These are phyloP conservation scores for Theileria sp. DNA, from an alignment of 169 alveolate genomes.

Conservation along the genomic window DNA sequence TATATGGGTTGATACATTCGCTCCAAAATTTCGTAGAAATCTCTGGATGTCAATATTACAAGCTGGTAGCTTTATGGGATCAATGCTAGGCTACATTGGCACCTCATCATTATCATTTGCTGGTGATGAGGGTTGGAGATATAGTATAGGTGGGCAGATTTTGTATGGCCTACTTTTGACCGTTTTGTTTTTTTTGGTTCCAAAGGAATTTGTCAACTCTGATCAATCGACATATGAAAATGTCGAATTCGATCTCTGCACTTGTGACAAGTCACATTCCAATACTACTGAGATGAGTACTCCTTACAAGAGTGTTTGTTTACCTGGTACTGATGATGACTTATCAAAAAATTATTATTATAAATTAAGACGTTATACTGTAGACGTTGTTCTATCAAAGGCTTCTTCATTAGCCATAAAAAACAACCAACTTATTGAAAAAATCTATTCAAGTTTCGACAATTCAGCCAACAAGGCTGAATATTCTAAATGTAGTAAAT, in stretches of 20 bases:
- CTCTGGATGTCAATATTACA: constrained; percentile 93
- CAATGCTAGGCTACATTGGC: constrained; percentile 68
- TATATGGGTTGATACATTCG: constrained; percentile 92
- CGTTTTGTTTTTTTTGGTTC: constrained; percentile 19
- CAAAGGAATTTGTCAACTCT: constrained; percentile 40
- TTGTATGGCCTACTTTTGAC: not conserved
- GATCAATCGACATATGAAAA: constrained; percentile 1
- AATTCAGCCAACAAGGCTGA: constrained; percentile 81
- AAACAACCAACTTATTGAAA: not conserved
- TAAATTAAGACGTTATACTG: no score
- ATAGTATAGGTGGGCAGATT: constrained; percentile 32
- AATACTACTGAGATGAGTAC: not conserved
- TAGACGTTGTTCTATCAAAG: not conserved
- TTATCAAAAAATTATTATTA: not conserved
- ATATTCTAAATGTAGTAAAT: constrained; percentile 57
- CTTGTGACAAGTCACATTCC: not conserved
- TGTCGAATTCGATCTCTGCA: not conserved
- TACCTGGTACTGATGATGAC: not conserved
- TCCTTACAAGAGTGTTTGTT: not conserved
- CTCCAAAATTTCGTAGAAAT: constrained; percentile 85
- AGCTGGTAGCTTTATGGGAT: constrained; percentile 86
- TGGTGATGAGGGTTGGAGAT: constrained; percentile 42
- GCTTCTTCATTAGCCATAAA: not conserved
- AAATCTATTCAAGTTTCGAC: not conserved
- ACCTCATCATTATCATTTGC: constrained; percentile 29